Conservation (phyloP, 2,329 filamentous ascomycete species). For the Fonsecaea pugnacius region DNA sequence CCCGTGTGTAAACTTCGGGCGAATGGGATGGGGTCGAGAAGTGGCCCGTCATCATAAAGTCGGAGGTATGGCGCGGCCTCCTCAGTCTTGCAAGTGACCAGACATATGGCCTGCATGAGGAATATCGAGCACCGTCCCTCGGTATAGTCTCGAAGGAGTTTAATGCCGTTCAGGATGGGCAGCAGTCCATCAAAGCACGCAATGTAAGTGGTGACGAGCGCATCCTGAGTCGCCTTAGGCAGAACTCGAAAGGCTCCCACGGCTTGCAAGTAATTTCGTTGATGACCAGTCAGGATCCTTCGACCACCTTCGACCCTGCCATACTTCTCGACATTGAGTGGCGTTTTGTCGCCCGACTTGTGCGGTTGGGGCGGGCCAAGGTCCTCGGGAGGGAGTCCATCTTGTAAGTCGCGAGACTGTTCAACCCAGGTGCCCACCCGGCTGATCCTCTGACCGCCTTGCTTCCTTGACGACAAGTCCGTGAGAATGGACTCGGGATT, state of each 20-base stretch:
- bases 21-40: slow-evolving; percentile 45
- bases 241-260: slow-evolving; percentile 39
- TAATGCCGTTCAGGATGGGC: slow-evolving; percentile 43
- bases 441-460: slow-evolving; percentile 33
- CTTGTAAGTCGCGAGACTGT: slow-evolving; percentile 28
- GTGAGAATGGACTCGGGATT: slow-evolving; percentile 49
- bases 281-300: slow-evolving; percentile 36
- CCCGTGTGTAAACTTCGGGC: slow-evolving; percentile 46
- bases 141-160: slow-evolving; percentile 37
- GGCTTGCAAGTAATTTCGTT: slow-evolving; percentile 37
- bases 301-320: slow-evolving; percentile 35
- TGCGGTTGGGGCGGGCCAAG: slow-evolving; percentile 18
- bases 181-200: slow-evolving; percentile 46
- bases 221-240: slow-evolving; percentile 42
- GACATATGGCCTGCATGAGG: slow-evolving; percentile 47
- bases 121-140: slow-evolving; percentile 42
- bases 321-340: slow-evolving; percentile 37
- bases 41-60: slow-evolving; percentile 40
- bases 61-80: slow-evolving; percentile 42
- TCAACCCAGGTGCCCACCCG: slow-evolving; percentile 38
- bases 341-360: slow-evolving; percentile 35
- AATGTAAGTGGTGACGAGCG: slow-evolving; percentile 44
- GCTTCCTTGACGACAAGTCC: slow-evolving; percentile 31
- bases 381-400: slow-evolving; percentile 26
- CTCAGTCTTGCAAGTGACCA: slow-evolving; percentile 47